phyloP scores from a whole-genome alignment of 257 asterid species.

The Nicotiana noctiflora region DNA sequence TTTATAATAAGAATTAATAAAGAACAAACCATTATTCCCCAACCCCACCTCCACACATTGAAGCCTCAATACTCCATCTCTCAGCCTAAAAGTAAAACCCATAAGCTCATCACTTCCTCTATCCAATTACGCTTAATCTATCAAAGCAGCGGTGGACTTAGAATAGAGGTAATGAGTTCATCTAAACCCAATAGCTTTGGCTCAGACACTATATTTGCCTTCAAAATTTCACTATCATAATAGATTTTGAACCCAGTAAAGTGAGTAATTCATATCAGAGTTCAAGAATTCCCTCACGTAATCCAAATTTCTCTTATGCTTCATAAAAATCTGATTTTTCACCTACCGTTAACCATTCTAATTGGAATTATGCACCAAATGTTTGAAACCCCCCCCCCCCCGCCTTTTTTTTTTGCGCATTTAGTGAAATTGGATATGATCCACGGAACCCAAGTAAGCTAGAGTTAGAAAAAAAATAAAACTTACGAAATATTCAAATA shows the following conservation, averaged over 20 bases:
- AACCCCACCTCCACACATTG: background rate
- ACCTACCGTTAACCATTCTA: background rate
- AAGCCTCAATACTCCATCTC: background rate
- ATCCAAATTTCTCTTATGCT: background rate
- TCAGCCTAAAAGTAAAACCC: background rate
- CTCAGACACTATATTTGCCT: too few relatives aligned
- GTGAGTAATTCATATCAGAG: background rate
- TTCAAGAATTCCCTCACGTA: background rate
- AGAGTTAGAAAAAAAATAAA: background rate
- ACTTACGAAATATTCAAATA: background rate
- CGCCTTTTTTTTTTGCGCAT: background rate
- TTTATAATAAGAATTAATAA: too few relatives aligned
- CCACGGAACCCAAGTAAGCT: background rate
- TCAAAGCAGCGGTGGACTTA: background rate
- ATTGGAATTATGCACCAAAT: background rate
- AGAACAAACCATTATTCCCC: too few relatives aligned
- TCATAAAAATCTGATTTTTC: background rate
- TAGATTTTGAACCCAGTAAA: too few relatives aligned
- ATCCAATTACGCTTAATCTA: background rate
- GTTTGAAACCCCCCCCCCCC: background rate
- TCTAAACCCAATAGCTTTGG: too few relatives aligned
- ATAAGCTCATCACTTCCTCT: background rate
- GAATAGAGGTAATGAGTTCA: too few relatives aligned
- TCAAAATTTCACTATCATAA: too few relatives aligned
- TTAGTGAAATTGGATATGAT: background rate